phyloP scores from a whole-genome alignment of 345 rosid species.

The Syzygium jambos region DNA sequence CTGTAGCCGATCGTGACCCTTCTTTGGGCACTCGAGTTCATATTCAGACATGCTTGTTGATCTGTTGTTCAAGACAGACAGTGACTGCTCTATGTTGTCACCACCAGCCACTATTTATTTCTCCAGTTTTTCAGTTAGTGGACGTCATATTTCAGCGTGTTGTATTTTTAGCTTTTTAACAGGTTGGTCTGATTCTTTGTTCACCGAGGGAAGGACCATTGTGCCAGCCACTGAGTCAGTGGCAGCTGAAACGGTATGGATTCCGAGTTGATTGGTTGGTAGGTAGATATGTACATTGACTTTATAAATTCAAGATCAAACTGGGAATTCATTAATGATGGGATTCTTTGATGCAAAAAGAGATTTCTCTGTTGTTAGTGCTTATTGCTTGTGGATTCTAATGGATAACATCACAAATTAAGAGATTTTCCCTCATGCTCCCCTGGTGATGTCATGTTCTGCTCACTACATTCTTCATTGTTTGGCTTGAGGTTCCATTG shows the following conservation, averaged over 20 bases:
- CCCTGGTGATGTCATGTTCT: not conserved
- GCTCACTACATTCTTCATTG: not conserved
- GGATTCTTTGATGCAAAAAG: not conserved
- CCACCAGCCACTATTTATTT: not conserved
- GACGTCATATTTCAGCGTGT: not conserved
- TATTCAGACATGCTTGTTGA: not conserved
- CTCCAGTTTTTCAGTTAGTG: not conserved
- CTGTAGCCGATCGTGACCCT: not conserved
- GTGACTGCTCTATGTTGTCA: not conserved
- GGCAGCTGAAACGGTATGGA: not conserved
- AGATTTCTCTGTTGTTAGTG: not conserved
- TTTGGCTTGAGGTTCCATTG: not conserved
- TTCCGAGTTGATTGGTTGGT: not conserved
- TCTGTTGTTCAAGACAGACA: not conserved
- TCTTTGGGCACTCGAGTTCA: not conserved
- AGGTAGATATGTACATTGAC: not conserved
- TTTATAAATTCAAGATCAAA: not conserved
- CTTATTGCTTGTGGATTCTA: not conserved
- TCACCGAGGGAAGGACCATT: not conserved
- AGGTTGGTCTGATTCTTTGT: not conserved
- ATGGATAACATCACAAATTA: not conserved
- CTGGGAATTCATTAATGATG: not conserved
- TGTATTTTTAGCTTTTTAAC: not conserved
- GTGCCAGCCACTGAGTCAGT: not conserved
- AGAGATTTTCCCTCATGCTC: not conserved